These are phyloP conservation scores for Cyclocybe cylindracea DNA, from an alignment of 768 basidiomycete genomes.

Conservation along the genomic window DNA sequence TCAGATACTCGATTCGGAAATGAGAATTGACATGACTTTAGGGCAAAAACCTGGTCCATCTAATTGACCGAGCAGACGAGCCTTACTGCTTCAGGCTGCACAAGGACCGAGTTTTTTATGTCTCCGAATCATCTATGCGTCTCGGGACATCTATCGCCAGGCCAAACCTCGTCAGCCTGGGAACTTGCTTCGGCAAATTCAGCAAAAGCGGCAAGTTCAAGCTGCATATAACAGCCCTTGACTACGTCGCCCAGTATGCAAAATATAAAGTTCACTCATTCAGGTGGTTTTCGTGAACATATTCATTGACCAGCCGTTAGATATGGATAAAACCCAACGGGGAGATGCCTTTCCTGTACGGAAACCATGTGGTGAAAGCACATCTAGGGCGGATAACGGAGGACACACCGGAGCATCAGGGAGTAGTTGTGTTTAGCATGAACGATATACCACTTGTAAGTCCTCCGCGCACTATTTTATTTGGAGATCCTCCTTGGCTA, in stretches of 20 bases:
- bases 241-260: conserved; percentile 93
- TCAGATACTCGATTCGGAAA: neutral
- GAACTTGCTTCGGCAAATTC: conserved; percentile 98
- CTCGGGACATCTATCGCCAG: conserved; percentile 90
- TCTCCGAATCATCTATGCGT: conserved; percentile 93
- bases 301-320: conserved; percentile 36
- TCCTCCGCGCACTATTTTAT: conserved; percentile 6
- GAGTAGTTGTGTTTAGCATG: conserved; percentile 97
- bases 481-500: neutral
- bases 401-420: conserved; percentile 98
- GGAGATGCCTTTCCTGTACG: conserved; percentile 99
- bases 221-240: conserved; percentile 91
- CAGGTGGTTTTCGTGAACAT: too few relatives aligned
- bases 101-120: conserved; percentile 94
- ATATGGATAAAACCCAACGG: conserved; percentile 99
- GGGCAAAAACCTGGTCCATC: conserved; percentile 96
- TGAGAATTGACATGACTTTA: conserved; percentile 27
- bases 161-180: conserved; percentile 88
- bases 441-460: conserved; percentile 87
- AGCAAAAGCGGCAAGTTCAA: conserved; percentile 97
- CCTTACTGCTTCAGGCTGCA: conserved; percentile 95
- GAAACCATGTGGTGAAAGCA: conserved; percentile 97
- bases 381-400: conserved; percentile 99
- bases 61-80: conserved; percentile 93
- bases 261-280: conserved; percentile 82